phyloP scores from a whole-genome alignment of 2,329 filamentous ascomycete species.

The Aspergillus vadensis region DNA sequence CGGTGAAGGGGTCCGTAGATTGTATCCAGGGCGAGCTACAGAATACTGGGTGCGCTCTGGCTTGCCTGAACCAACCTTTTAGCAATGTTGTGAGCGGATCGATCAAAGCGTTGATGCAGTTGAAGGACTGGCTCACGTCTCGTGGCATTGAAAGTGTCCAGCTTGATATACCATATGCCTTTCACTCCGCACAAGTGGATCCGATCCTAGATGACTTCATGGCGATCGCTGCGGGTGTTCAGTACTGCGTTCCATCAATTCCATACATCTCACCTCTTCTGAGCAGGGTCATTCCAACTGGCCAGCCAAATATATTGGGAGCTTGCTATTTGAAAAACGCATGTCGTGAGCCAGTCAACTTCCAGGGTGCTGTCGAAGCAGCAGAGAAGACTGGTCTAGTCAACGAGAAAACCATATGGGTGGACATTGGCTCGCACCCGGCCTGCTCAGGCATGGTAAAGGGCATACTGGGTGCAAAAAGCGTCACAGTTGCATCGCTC shows the following conservation, averaged over 20 bases:
- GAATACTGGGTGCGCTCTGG: conserved; percentile 30
- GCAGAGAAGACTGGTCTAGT: background rate
- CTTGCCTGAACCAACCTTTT: conserved; percentile 47
- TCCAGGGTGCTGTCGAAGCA: background rate
- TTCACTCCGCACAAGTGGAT: conserved; percentile 51
- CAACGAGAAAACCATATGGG: conserved; percentile 51
- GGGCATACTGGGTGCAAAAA: conserved; percentile 61
- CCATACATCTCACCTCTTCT: conserved; percentile 51
- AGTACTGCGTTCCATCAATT: conserved; percentile 40
- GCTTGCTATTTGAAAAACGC: background rate
- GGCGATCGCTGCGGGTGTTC: conserved; percentile 37
- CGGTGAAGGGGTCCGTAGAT: conserved; percentile 40
- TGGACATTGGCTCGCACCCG: conserved; percentile 73
- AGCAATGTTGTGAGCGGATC: conserved; percentile 38
- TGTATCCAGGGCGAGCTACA: conserved; percentile 34
- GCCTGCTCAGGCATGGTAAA: conserved; percentile 70
- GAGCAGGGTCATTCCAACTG: conserved; percentile 19
- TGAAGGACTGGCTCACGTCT: conserved; percentile 32
- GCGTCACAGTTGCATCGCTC: conserved; percentile 62
- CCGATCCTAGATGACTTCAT: conserved; percentile 47
- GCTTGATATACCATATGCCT: conserved; percentile 47
- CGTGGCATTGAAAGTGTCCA: conserved; percentile 42
- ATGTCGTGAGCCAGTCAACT: conserved; percentile 7
- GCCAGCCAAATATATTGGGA: background rate
- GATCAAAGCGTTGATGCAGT: conserved; percentile 36